Conservation (phyloP, 2,329 filamentous ascomycete species). For the Sporothrix inflata region DNA sequence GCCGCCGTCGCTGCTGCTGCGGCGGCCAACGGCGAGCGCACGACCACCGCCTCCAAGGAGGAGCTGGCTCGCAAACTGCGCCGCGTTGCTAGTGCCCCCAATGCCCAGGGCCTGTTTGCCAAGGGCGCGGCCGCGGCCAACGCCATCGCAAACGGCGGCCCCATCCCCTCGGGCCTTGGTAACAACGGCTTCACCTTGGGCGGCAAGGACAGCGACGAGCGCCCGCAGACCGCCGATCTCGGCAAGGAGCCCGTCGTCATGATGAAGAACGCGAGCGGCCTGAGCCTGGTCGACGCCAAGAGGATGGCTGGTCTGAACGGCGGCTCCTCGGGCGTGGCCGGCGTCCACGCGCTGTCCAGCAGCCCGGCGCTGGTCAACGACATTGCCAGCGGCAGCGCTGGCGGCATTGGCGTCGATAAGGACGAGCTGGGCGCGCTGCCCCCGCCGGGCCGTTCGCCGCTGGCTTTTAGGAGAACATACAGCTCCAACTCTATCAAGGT, state of each 20-base stretch:
- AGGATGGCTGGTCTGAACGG: slow-evolving; percentile 42
- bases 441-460: slow-evolving; percentile 66
- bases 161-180: slow-evolving; percentile 1
- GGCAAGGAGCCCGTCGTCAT: slow-evolving; percentile 77
- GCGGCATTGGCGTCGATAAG: slow-evolving; percentile 41
- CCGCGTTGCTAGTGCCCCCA: slow-evolving; percentile 93
- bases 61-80: slow-evolving; percentile 90
- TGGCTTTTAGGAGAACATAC: slow-evolving; percentile 90
- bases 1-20: slow-evolving; percentile 25
- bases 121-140: slow-evolving; percentile 51
- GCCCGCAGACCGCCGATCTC: slow-evolving; percentile 83
- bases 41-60: slow-evolving; percentile 82
- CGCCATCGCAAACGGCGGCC: not conserved
- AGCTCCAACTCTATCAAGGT: slow-evolving; percentile 99
- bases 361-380: slow-evolving; percentile 38
- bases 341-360: slow-evolving; percentile 8
- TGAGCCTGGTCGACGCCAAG: slow-evolving; percentile 53
- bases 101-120: slow-evolving; percentile 88
- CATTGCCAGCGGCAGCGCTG: slow-evolving; percentile 30
- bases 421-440: slow-evolving; percentile 66
- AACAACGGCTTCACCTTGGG: not conserved
- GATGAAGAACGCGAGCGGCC: slow-evolving; percentile 54
- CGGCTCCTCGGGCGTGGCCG: not conserved
- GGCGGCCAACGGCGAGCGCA: slow-evolving; percentile 67
- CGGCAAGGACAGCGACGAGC: slow-evolving; percentile 53